Evolutionary conservation across 805 yeast species (phyloP), one percentile per base, ranked within the genome.

Genomic region (Candida tallmaniae): DNA sequence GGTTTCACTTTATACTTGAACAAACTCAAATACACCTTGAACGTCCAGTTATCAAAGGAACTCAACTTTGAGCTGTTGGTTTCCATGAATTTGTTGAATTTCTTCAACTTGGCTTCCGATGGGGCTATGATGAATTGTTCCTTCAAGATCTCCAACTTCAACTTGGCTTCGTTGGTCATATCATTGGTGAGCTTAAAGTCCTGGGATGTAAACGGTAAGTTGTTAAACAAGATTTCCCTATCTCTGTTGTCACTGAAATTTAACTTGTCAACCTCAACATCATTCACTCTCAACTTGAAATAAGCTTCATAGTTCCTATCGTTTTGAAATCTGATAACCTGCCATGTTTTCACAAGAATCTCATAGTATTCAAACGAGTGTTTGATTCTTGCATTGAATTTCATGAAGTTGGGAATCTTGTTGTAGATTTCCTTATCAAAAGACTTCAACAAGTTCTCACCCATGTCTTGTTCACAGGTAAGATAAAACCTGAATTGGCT

Each of bases 361-460:
- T 62, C 23, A 67, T 39, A 22, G 62, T 46, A 31, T 58, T 62
- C 60, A 21, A 70, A 41, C 1, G 95, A 84, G 32, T 64, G 54
- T 2, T 56, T 47, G 29, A 86, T 45, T 32, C 78, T 65, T 9
- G 54, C 48, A 11, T 75, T 75, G 43, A 89, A 78, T 14, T 76
- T 76, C 13, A 82, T 47, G 54, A 87, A 76, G 1, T 87, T 81
- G 19, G 70, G 65, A 12, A 87, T 48, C 51, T 87, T 88, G 39
- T 80, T 78, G 54, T 72, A 84, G 0, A 82, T 70, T 14, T 70
- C 67, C 16, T 70, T 67, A 23, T 78, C 73, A 45, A 83, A 76
- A 0, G 84, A 82, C 14, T 65, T 60, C 23, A 62, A 52, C 11
- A 77, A 54, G 47, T 69, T 73, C 15, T 67, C 56, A 6, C 67